Evolutionary conservation across 345 rosid genomes (phyloP), one percentile per base, ranked within the genome.

Genomic region (Eutrema yunnanense): DNA sequence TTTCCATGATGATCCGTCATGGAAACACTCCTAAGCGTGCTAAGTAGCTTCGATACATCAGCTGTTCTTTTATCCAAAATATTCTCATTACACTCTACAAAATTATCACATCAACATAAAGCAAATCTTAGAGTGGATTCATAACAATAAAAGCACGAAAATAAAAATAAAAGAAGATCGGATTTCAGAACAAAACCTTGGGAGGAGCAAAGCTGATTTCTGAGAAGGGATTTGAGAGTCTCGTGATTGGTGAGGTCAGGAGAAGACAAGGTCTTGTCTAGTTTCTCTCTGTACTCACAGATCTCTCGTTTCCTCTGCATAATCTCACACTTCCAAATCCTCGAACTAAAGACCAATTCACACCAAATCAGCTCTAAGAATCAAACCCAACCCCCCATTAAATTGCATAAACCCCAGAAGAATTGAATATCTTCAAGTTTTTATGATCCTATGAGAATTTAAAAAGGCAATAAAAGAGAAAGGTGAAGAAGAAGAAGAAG

Each of bases 21-120:
- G 3, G 93, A 84, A 66, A 85, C 86, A 84, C 94, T 95, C 75
- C 97, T 84, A 72, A 95, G 81, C 94, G 83, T 83, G 72, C 81
- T 84, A 78, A 95, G 92, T 76, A 92, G 73, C 73, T 80, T 76
- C 3, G 82, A 86, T 10, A 88, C 82, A 59, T 90, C 92, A 11
- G 11, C 36, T 37, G 94, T 82, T 82, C 82, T 88, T 75, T 66
- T 86, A 44, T 87, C 83, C 57, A 92, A 63, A 55, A 82, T 72
- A 61, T 73, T 66, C 58, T 88, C 91, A 65, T 71, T 64, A 61
- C 78, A 86, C 34, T 72, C 95, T 95, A 81, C 65, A 75, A 54
- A 65, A 68, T 67, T 9, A 49, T 66, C 63, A 67, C 55, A 55
- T 6, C 60, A 73, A 49, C 62, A 73, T 43, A 49, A 22, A 62